Conservation (phyloP, 495 filamentous ascomycete genomes). For the Oidiodendron maius region DNA sequence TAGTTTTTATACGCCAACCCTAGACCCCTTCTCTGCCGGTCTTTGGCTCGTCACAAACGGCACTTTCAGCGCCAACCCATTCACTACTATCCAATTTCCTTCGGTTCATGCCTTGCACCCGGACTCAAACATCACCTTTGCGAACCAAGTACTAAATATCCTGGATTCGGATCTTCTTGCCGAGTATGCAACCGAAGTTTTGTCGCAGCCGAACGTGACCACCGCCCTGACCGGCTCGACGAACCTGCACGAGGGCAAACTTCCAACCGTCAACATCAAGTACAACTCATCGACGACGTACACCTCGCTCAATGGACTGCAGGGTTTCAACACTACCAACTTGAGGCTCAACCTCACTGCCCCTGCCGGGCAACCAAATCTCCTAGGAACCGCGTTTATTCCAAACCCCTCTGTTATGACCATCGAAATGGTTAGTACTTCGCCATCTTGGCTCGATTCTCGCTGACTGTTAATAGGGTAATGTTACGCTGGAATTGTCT, state of each 20-base stretch:
- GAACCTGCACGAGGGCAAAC: conserved; percentile 39
- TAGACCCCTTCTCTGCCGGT: conserved; percentile 49
- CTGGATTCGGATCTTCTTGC: conserved; percentile 49
- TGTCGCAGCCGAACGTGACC: conserved; percentile 50
- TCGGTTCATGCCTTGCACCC: conserved; percentile 49
- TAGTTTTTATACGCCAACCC: conserved; percentile 45
- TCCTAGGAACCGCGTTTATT: conserved; percentile 56
- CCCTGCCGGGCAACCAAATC: conserved; percentile 47
- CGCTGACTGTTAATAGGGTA: conserved; percentile 18
- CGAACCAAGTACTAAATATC: conserved; percentile 33
- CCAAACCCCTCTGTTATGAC: conserved; percentile 66
- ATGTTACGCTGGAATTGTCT: conserved; percentile 31
- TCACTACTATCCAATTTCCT: conserved; percentile 43
- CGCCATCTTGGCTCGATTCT: background rate
- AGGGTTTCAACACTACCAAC: conserved; percentile 32
- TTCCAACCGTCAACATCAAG: conserved; percentile 43
- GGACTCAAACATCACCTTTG: conserved; percentile 36
- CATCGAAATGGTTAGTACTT: conserved; percentile 52
- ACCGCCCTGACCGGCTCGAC: conserved; percentile 55
- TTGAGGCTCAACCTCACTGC: conserved; percentile 43
- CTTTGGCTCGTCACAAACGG: conserved; percentile 48
- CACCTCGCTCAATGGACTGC: conserved; percentile 48
- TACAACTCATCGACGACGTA: conserved; percentile 52
- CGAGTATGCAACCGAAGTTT: conserved; percentile 46
- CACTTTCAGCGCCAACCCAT: conserved; percentile 43